Evolutionary conservation across 805 yeast species (phyloP).

Genomic region (Huiozyma sinensis): DNA sequence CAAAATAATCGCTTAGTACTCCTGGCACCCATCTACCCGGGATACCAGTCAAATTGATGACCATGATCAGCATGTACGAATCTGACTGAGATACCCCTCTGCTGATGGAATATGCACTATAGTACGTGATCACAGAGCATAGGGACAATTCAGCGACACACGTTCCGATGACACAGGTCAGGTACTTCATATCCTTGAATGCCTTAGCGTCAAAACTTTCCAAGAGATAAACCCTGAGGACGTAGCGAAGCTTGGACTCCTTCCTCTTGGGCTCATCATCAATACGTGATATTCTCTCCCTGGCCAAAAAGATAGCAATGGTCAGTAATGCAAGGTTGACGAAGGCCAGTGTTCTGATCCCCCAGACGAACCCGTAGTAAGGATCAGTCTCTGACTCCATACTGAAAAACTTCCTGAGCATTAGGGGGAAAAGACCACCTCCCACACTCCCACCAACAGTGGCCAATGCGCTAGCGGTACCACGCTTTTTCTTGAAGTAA

Average conservation of each 20-base stretch:
- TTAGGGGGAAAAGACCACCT: conserved; percentile 43
- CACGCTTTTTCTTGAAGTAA: conserved; percentile 51
- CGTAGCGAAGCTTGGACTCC: conserved; percentile 14
- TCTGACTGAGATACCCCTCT: conserved; percentile 33
- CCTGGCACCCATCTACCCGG: conserved; percentile 39
- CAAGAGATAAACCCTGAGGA: conserved; percentile 20
- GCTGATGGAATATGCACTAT: conserved; percentile 40
- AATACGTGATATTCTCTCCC: conserved; percentile 37
- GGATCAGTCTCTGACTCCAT: conserved; percentile 16
- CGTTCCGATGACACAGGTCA: conserved; percentile 35
- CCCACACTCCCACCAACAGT: conserved; percentile 46
- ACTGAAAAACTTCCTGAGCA: conserved; percentile 36
- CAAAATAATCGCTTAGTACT: conserved; percentile 34
- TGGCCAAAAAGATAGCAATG: conserved; percentile 28
- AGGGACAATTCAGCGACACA: conserved; percentile 38
- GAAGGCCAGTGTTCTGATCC: conserved; percentile 42
- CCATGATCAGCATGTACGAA: conserved; percentile 36
- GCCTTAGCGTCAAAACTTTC: conserved; percentile 29
- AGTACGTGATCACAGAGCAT: conserved; percentile 36
- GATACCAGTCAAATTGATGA: conserved; percentile 33
- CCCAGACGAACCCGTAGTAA: conserved; percentile 42
- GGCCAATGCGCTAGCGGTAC: conserved; percentile 40
- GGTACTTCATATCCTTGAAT: conserved; percentile 35
- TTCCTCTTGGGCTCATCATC: conserved; percentile 15
- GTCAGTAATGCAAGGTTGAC: conserved; percentile 30